Conservation (phyloP, 306 rosid species). For the Luffa aegyptiaca region DNA sequence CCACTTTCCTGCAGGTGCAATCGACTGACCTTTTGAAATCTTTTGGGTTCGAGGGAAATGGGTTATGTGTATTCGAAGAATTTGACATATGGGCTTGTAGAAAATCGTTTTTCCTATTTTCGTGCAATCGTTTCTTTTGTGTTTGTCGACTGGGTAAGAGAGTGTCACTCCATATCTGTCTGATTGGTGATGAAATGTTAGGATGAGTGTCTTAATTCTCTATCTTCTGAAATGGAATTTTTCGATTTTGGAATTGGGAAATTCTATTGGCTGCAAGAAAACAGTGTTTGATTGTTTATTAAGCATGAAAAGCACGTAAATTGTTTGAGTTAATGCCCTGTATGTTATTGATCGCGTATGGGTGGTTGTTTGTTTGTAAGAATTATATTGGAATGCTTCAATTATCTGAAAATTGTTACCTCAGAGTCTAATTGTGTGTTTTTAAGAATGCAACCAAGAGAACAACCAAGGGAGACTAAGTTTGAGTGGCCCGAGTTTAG, state of each 20-base stretch:
- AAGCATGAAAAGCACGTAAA: neutral
- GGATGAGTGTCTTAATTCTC: neutral
- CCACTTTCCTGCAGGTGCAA: neutral
- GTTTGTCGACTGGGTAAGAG: neutral
- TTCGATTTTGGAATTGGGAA: neutral
- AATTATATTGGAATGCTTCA: neutral
- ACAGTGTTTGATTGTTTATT: neutral
- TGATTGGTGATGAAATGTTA: neutral
- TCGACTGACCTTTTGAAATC: neutral
- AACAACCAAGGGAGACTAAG: neutral
- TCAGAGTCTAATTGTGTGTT: neutral
- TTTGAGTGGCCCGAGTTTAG: neutral
- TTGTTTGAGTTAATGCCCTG: neutral
- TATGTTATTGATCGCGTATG: neutral
- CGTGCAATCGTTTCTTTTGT: neutral
- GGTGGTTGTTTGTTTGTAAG: neutral
- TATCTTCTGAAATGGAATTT: neutral
- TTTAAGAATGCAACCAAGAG: neutral
- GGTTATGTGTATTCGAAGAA: neutral
- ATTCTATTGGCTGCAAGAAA: neutral
- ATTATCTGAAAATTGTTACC: neutral
- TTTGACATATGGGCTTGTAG: neutral
- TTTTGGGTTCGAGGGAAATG: neutral
- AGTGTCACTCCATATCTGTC: neutral
- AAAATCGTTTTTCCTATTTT: neutral